Evolutionary conservation across 73 alveolate genomes (phyloP), one percentile per base, ranked within the genome.

Genomic region (Uronychia binucleata): DNA sequence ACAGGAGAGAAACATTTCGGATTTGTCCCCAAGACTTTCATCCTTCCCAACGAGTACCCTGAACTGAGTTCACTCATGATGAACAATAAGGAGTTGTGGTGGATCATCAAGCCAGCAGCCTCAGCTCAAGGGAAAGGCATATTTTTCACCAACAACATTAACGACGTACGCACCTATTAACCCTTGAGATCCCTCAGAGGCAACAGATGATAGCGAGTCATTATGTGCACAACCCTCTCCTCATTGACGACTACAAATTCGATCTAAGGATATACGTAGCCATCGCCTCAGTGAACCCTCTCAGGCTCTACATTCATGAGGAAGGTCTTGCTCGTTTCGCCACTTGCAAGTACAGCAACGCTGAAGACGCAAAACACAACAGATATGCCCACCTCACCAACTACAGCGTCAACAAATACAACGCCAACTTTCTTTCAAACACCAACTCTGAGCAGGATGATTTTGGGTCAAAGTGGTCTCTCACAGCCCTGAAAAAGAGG

Each of bases 241-340:
- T 96, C 33, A 91, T 97, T 30, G 91, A 97, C 58, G 97, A 96
- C 34, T 90, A 74, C 80, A 97, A 97, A 93, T 97, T 93, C 58
- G 99, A 97, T 91, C 78, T 97, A 34, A 94, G 99, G 79, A 88
- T 96, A 32, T 96, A 96, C 86, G 98, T 96, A 30, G 87, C 93
- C 33, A 93, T 96, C 29, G 93, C 98, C 0, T 88, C 98, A 59
- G 91, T 92, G 59, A 96, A 93, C 81, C 99, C 99, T 0, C 92
- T 98, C 32, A 92, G 97, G 82, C 88, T 98, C 32, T 98, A 92
- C 85, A 90, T 98, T 81, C 96, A 93, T 86, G 96, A 97, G 67
- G 99, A 98, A 84, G 99, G 99, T 19, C 91, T 98, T 57, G 97
- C 96, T 11, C 95, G 99, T 83, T 97, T 98, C 92, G 99, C 99